phyloP scores from a whole-genome alignment of 495 filamentous ascomycete genomes.

The Penicillium herquei region DNA sequence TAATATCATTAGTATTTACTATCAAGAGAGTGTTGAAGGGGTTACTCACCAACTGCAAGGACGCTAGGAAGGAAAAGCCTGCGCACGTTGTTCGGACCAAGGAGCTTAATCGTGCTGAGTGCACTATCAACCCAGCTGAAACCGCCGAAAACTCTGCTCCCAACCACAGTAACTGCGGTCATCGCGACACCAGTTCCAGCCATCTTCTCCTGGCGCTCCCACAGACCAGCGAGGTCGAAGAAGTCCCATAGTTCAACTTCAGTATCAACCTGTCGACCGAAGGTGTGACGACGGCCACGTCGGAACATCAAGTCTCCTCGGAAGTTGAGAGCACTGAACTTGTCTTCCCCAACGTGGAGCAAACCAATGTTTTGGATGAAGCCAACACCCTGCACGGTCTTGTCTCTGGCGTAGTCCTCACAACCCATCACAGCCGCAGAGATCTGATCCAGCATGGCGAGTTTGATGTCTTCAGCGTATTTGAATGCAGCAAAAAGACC shows the following conservation, averaged over 20 bases:
- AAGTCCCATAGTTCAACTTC: slow-evolving; percentile 90
- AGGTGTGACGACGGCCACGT: slow-evolving; percentile 65
- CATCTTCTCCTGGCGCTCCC: slow-evolving; percentile 91
- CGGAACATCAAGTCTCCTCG: slow-evolving; percentile 90
- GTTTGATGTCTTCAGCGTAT: slow-evolving; percentile 90
- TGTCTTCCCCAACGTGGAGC: slow-evolving; percentile 77
- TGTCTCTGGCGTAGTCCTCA: slow-evolving; percentile 78
- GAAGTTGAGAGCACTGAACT: slow-evolving; percentile 82
- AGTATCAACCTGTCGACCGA: slow-evolving; percentile 81
- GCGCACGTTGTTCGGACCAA: slow-evolving; percentile 82
- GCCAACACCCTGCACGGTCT: slow-evolving; percentile 79
- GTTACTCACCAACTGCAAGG: slow-evolving; percentile 68
- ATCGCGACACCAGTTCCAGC: slow-evolving; percentile 91
- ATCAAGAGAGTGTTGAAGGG: background rate
- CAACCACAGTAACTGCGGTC: slow-evolving; percentile 84
- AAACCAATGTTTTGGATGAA: slow-evolving; percentile 85
- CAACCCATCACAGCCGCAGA: slow-evolving; percentile 71
- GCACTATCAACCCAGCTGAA: slow-evolving; percentile 87
- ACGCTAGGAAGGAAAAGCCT: slow-evolving; percentile 79
- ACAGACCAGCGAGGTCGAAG: slow-evolving; percentile 77
- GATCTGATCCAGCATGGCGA: slow-evolving; percentile 87
- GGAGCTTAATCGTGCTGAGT: slow-evolving; percentile 70
- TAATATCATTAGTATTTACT: slow-evolving; percentile 28
- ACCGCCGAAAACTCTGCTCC: slow-evolving; percentile 75
- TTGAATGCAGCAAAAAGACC: slow-evolving; percentile 82